Evolutionary conservation across 2,329 filamentous ascomycete species (phyloP).

Genomic region (Fusarium fujikuroi): DNA sequence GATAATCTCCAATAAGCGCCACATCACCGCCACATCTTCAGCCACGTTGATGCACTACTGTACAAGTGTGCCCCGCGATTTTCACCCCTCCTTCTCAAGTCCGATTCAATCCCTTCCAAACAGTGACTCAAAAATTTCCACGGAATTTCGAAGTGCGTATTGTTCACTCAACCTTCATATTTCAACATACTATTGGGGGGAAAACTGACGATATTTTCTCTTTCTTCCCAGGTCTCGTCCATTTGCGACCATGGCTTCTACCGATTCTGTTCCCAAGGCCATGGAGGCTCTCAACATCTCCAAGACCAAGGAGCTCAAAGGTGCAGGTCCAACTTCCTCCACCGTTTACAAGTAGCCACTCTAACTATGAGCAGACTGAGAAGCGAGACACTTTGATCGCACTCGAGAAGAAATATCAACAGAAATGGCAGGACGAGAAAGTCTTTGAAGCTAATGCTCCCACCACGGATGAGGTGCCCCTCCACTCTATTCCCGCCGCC

Average conservation of each 20-base stretch:
- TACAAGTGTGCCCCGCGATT: slow-evolving; percentile 49
- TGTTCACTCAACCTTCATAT: not conserved
- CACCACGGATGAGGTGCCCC: slow-evolving; percentile 78
- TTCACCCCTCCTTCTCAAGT: slow-evolving; percentile 50
- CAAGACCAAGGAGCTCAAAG: slow-evolving; percentile 71
- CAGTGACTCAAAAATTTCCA: slow-evolving; percentile 50
- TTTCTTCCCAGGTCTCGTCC: slow-evolving; percentile 35
- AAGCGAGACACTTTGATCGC: slow-evolving; percentile 85
- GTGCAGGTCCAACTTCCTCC: slow-evolving; percentile 52
- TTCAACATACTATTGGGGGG: not conserved
- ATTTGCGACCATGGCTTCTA: slow-evolving; percentile 56
- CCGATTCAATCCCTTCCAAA: slow-evolving; percentile 32
- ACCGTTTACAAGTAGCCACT: not conserved
- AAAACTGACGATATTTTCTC: slow-evolving; percentile 12
- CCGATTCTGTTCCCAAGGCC: slow-evolving; percentile 56
- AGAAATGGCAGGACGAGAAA: slow-evolving; percentile 61
- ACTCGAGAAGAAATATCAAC: slow-evolving; percentile 92
- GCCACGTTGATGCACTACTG: slow-evolving; percentile 31
- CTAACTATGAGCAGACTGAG: slow-evolving; percentile 70
- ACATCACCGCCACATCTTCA: slow-evolving; percentile 44
- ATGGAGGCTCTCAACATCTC: slow-evolving; percentile 64
- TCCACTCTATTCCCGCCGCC: slow-evolving; percentile 76
- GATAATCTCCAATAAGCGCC: slow-evolving; percentile 32
- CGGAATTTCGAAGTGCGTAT: slow-evolving; percentile 40
- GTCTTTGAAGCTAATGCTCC: slow-evolving; percentile 91